These are phyloP conservation scores for Colletotrichum graminicola DNA, from an alignment of 2,329 filamentous ascomycete genomes.

Conservation along the genomic window DNA sequence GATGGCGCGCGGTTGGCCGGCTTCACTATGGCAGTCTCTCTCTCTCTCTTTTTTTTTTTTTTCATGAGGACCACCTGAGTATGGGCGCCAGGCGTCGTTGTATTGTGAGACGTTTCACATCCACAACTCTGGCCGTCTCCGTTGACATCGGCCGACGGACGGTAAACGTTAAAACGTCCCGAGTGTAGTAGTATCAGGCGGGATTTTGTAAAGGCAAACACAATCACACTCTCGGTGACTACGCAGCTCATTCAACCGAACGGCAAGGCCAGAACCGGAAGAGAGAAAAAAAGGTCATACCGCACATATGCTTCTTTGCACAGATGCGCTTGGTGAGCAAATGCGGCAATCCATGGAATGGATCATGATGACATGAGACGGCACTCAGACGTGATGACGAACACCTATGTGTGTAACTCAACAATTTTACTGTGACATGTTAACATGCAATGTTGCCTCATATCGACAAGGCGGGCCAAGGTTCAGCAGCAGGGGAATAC, in stretches of 20 bases:
- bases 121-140: background rate
- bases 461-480: background rate
- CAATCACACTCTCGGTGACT: background rate
- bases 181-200: too few relatives aligned
- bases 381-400: slow-evolving; percentile 49
- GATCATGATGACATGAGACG: slow-evolving; percentile 56
- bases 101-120: background rate
- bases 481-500: slow-evolving; percentile 2
- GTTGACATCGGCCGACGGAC: background rate
- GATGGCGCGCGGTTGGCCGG: too few relatives aligned
- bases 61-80: too few relatives aligned
- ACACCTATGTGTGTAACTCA: background rate
- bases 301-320: slow-evolving; percentile 53
- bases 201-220: too few relatives aligned
- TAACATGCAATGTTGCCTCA: background rate
- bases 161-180: too few relatives aligned
- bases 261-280: slow-evolving; percentile 46
- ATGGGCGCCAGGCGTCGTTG: background rate
- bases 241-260: background rate
- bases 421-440: background rate
- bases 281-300: slow-evolving; percentile 46
- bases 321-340: slow-evolving; percentile 53
- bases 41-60: too few relatives aligned
- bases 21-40: too few relatives aligned
- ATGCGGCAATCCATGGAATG: slow-evolving; percentile 57